phyloP scores from a whole-genome alignment of 208 protist genomes.

The Trypanosoma theileri region DNA sequence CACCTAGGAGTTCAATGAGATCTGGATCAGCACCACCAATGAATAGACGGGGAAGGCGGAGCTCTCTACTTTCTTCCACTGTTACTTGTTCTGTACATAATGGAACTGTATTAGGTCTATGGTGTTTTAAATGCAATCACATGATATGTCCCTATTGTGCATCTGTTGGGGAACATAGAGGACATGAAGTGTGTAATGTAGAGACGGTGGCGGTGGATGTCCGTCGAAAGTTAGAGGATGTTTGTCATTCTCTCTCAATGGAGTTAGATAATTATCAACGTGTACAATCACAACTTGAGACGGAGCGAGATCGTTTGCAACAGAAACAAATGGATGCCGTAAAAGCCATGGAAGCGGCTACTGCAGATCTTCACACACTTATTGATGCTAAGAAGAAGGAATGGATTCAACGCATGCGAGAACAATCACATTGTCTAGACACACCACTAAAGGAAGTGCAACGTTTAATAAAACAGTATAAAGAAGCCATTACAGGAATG shows the following conservation, averaged over 20 bases:
- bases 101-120: constrained; percentile 43
- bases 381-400: constrained; percentile 32
- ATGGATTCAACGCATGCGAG: constrained; percentile 25
- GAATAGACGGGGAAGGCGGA: background rate
- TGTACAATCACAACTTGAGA: constrained; percentile 36
- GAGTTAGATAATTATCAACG: constrained; percentile 43
- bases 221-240: constrained; percentile 31
- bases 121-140: constrained; percentile 50
- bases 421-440: constrained; percentile 16
- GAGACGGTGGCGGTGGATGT: constrained; percentile 29
- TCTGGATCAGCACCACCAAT: background rate
- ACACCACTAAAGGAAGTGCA: constrained; percentile 42
- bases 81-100: constrained; percentile 41
- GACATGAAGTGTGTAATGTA: constrained; percentile 51
- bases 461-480: constrained; percentile 39
- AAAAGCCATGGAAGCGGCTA: constrained; percentile 24
- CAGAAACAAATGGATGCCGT: constrained; percentile 29
- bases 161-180: constrained; percentile 52
- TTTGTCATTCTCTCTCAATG: constrained; percentile 50
- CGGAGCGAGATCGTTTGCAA: constrained; percentile 33
- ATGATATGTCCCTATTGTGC: constrained; percentile 73
- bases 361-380: constrained; percentile 34
- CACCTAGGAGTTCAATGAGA: background rate
- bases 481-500: constrained; percentile 35
- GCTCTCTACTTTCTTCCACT: background rate